A percentile compares a stretch with the other conserved stretches of the same genome.
Evolutionary conservation across 1,284 basidiomycete species (phyloP).

Genomic region (Fistulinella staudtii): DNA sequence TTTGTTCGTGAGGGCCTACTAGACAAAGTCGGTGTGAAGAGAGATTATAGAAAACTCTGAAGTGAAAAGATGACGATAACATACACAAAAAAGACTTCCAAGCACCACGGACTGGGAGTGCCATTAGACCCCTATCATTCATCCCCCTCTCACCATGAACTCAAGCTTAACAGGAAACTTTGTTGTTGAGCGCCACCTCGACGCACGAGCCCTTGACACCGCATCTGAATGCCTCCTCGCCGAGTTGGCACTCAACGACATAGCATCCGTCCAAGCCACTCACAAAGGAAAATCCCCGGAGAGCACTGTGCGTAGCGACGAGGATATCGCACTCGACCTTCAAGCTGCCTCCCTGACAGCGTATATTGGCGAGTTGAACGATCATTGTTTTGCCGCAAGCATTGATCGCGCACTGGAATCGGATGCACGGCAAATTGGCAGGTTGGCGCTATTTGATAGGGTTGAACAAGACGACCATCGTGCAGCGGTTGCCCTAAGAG

Average conservation of each 20-base stretch:
- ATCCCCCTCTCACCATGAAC: too few species aligned
- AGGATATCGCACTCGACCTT: conserved; percentile 45
- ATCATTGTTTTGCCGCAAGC: conserved; percentile 38
- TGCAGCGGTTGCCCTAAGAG: conserved; percentile 17
- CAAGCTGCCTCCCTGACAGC: conserved; percentile 40
- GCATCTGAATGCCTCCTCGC: conserved; percentile 20
- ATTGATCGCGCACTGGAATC: conserved; percentile 29
- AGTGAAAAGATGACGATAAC: too few species aligned
- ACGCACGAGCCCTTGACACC: conserved; percentile 9
- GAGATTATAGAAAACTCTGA: too few species aligned
- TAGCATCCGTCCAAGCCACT: conserved; percentile 35
- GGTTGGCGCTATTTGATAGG: conserved; percentile 5
- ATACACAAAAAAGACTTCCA: too few species aligned
- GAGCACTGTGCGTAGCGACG: conserved; percentile 36
- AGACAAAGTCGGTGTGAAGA: too few species aligned
- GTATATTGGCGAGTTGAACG: conserved; percentile 33
- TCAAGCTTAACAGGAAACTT: conserved; percentile 4
- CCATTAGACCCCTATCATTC: too few species aligned
- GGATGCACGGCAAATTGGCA: conserved; percentile 9
- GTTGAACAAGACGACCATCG: conserved; percentile 23
- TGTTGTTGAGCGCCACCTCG: conserved; percentile 12
- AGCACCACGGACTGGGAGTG: too few species aligned
- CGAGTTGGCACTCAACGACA: conserved; percentile 36
- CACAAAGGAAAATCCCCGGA: conserved; percentile 41
- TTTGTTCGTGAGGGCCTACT: too few species aligned